Percentiles rank a stretch among this genome's conserved stretches.
Conservation (phyloP, 495 filamentous ascomycete genomes). For the Xylaria flabelliformis region DNA sequence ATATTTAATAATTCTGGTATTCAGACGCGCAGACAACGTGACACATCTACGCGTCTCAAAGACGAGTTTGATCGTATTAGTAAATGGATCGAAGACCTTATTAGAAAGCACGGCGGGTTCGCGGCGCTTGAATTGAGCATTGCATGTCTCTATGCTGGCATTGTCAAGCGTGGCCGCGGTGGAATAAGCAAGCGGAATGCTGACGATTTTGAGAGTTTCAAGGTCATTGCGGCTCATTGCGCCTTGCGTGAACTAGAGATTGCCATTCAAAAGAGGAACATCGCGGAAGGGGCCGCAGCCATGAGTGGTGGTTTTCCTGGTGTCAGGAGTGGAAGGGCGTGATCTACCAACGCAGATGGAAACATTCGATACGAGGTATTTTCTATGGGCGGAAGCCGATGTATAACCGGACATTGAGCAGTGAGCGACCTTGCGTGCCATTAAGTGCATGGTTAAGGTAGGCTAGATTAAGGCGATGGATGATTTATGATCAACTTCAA, state of each 20-base stretch:
- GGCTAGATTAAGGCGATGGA: neutral
- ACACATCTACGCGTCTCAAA: slow-evolving; percentile 64
- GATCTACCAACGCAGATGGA: neutral
- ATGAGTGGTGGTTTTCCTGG: slow-evolving; percentile 25
- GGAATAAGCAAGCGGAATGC: slow-evolving; percentile 20
- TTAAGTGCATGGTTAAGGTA: neutral
- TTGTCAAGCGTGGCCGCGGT: neutral
- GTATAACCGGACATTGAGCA: neutral
- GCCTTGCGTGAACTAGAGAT: slow-evolving; percentile 45
- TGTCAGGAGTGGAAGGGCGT: slow-evolving; percentile 21
- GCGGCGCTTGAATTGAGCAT: slow-evolving; percentile 48
- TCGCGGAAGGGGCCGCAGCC: slow-evolving; percentile 26
- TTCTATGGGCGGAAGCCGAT: neutral
- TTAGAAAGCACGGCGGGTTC: slow-evolving; percentile 47
- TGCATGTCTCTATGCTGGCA: slow-evolving; percentile 45
- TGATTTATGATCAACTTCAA: neutral
- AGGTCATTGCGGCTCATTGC: slow-evolving; percentile 47
- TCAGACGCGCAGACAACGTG: slow-evolving; percentile 67
- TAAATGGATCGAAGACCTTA: slow-evolving; percentile 51
- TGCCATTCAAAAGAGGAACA: slow-evolving; percentile 24
- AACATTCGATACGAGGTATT: neutral
- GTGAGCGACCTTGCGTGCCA: neutral
- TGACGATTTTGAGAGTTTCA: slow-evolving; percentile 46
- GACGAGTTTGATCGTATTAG: slow-evolving; percentile 65
- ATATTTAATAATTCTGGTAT: slow-evolving; percentile 69